A percentile compares a stretch with the other conserved stretches of the same genome.
Conservation (phyloP, 148 eudicot species). For the Beta vulgaris region DNA sequence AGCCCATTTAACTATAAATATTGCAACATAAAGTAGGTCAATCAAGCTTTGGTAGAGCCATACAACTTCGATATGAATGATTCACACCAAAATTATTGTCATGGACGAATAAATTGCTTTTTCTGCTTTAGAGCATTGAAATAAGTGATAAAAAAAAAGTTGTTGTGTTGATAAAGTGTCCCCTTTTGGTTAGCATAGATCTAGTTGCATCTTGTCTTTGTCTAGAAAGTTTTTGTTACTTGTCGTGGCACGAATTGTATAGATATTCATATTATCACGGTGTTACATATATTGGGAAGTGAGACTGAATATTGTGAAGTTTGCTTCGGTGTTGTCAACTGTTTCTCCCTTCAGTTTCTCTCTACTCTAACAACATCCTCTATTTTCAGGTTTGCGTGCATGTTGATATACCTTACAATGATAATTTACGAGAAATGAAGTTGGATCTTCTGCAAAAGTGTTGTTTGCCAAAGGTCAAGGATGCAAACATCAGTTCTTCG, state of each 20-base stretch:
- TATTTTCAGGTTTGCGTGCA: slow-evolving; percentile 52
- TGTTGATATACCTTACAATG: slow-evolving; percentile 51
- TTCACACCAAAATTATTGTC: too few relatives aligned
- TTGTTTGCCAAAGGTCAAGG: slow-evolving; percentile 44
- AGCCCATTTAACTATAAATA: too few relatives aligned
- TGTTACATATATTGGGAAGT: background rate
- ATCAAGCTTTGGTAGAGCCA: too few relatives aligned
- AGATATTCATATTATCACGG: background rate
- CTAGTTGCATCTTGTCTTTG: background rate
- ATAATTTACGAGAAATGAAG: slow-evolving; percentile 53
- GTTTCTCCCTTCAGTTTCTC: background rate
- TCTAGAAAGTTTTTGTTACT: background rate
- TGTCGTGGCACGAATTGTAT: too few relatives aligned
- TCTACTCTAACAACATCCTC: slow-evolving; percentile 16
- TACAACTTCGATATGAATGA: too few relatives aligned
- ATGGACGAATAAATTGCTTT: too few relatives aligned
- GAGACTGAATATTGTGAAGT: background rate
- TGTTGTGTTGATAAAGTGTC: too few relatives aligned
- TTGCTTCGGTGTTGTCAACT: background rate
- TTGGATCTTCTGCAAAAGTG: slow-evolving; percentile 56
- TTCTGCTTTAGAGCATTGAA: background rate
- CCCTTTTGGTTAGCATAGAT: background rate
- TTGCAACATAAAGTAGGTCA: too few relatives aligned
- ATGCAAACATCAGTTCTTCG: slow-evolving; percentile 41
- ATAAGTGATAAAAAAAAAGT: too few relatives aligned